Conservation (phyloP, 331 rosid species). For the Cydonia oblonga region DNA sequence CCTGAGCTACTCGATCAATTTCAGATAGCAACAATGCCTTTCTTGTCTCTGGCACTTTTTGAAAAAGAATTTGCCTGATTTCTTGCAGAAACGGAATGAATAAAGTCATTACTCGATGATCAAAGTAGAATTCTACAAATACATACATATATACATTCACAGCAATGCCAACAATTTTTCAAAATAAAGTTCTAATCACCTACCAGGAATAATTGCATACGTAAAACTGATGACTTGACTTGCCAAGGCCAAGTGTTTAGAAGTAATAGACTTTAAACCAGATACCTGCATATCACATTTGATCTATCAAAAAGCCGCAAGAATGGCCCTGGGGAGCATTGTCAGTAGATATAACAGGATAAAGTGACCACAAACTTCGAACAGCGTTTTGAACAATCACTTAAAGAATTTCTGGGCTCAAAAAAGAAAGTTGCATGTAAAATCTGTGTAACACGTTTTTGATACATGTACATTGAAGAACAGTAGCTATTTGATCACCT, state of each 20-base stretch:
- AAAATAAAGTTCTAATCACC: conserved; percentile 1
- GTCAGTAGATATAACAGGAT: not conserved
- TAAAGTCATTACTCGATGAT: conserved; percentile 13
- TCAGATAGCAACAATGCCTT: conserved; percentile 65
- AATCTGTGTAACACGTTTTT: not conserved
- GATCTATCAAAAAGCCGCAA: not conserved
- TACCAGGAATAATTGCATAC: conserved; percentile 84
- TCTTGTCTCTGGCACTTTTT: conserved; percentile 80
- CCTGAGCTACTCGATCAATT: conserved; percentile 94
- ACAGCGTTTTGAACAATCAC: not conserved
- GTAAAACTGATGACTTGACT: conserved; percentile 94
- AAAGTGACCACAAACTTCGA: not conserved
- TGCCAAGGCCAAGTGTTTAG: conserved; percentile 94
- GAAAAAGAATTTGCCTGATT: conserved; percentile 77
- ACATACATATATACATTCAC: not conserved
- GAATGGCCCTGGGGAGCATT: not conserved
- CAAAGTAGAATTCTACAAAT: not conserved
- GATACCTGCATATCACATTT: conserved; percentile 60
- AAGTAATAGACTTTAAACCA: conserved; percentile 96
- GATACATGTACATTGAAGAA: not conserved
- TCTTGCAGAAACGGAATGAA: conserved; percentile 47
- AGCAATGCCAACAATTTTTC: not conserved
- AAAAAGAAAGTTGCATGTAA: not conserved
- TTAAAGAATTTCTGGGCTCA: not conserved
- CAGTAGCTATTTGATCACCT: not conserved